A percentile compares a stretch with the other conserved stretches of the same genome.
Conservation (phyloP, 768 basidiomycete genomes). For the Suillus paluster region DNA sequence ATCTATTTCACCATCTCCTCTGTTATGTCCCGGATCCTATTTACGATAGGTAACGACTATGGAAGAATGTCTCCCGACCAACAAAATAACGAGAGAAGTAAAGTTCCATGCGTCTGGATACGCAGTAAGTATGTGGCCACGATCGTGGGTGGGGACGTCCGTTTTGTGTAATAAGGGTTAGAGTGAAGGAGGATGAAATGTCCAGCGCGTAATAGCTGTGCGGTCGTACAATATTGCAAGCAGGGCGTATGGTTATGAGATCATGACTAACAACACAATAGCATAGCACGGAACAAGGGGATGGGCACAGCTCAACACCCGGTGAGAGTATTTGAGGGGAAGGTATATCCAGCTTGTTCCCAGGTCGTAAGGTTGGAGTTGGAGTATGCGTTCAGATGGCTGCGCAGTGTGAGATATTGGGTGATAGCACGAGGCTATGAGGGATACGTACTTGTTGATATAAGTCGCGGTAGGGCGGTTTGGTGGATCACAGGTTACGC, state of each 20-base stretch:
- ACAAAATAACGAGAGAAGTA: not conserved
- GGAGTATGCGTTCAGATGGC: conserved; percentile 59
- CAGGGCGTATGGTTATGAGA: conserved; percentile 15
- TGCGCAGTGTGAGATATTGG: conserved; percentile 17
- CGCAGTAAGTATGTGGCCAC: conserved; percentile 2
- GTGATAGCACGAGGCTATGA: not conserved
- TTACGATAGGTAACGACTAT: conserved; percentile 9
- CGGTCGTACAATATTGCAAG: conserved; percentile 32
- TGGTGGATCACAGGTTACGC: conserved; percentile 80
- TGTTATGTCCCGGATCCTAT: conserved; percentile 1
- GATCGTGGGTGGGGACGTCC: not conserved
- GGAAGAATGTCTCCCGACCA: not conserved
- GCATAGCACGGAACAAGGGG: conserved; percentile 21
- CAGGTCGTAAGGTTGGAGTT: conserved; percentile 89
- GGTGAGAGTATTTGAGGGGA: conserved; percentile 66
- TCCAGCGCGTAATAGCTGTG: conserved; percentile 22
- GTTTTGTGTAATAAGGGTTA: not conserved
- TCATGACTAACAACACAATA: conserved; percentile 16
- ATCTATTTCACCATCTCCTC: not conserved
- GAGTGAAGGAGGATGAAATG: conserved; percentile 1
- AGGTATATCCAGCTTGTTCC: conserved; percentile 72
- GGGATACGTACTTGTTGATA: conserved; percentile 57
- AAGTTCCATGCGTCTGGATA: not conserved
- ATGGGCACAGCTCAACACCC: conserved; percentile 36
- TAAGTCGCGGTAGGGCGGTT: conserved; percentile 81